A percentile compares a stretch with the other conserved stretches of the same genome.
Evolutionary conservation across 2,329 filamentous ascomycete species (phyloP).

Genomic region (Fusarium burgessii): DNA sequence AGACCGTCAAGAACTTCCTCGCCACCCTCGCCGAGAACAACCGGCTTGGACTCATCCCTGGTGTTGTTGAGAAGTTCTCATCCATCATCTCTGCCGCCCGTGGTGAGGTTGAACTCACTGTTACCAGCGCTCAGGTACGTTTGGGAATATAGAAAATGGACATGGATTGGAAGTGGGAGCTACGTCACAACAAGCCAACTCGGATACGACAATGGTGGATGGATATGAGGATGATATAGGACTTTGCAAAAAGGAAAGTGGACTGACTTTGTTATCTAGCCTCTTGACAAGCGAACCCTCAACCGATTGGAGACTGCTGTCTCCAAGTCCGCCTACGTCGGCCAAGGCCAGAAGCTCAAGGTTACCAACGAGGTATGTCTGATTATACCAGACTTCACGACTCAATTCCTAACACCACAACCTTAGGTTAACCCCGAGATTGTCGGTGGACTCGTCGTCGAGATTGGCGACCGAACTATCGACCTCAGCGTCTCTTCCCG

Average conservation of each 20-base stretch:
- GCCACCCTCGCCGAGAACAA: slow-evolving; percentile 94
- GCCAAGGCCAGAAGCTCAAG: slow-evolving; percentile 97
- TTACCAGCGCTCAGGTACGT: slow-evolving; percentile 89
- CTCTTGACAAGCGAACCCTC: slow-evolving; percentile 89
- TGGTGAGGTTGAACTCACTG: slow-evolving; percentile 92
- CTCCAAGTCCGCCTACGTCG: slow-evolving; percentile 88
- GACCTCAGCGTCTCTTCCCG: slow-evolving; percentile 95
- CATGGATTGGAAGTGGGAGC: slow-evolving; percentile 13
- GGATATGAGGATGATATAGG: neutral
- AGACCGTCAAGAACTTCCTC: slow-evolving; percentile 95
- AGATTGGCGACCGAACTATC: slow-evolving; percentile 97
- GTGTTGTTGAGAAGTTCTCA: slow-evolving; percentile 87
- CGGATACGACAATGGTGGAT: slow-evolving; percentile 8
- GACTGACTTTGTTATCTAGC: slow-evolving; percentile 59
- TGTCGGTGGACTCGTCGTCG: slow-evolving; percentile 91
- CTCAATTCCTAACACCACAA: slow-evolving; percentile 25
- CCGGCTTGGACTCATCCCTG: slow-evolving; percentile 83
- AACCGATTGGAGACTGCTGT: slow-evolving; percentile 87
- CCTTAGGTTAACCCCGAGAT: slow-evolving; percentile 91
- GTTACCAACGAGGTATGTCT: slow-evolving; percentile 83
- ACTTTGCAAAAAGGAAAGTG: slow-evolving; percentile 2
- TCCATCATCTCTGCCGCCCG: slow-evolving; percentile 88
- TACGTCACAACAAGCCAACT: slow-evolving; percentile 21
- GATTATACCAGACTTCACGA: neutral
- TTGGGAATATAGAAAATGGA: slow-evolving; percentile 6